These are phyloP conservation scores for Sporopachydermia lactativora DNA, from an alignment of 805 yeast species.

Conservation along the genomic window DNA sequence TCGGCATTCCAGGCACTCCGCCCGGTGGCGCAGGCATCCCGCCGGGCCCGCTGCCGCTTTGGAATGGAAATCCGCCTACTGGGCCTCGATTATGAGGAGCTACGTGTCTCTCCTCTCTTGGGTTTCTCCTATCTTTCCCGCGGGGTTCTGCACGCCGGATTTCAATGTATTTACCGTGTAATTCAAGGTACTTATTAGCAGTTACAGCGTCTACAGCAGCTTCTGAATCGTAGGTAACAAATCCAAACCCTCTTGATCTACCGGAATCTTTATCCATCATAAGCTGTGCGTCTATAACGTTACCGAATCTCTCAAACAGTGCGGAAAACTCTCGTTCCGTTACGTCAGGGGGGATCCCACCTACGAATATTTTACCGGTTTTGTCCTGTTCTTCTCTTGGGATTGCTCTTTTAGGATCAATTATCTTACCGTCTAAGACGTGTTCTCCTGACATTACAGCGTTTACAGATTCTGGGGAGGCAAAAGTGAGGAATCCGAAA, in stretches of 20 bases:
- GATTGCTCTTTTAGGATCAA: slow-evolving; percentile 95
- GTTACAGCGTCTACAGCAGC: slow-evolving; percentile 87
- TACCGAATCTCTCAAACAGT: slow-evolving; percentile 79
- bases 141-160: slow-evolving; percentile 31
- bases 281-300: slow-evolving; percentile 87
- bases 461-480: slow-evolving; percentile 68
- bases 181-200: slow-evolving; percentile 62
- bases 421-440: slow-evolving; percentile 85
- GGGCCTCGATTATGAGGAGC: not conserved
- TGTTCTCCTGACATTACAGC: slow-evolving; percentile 79
- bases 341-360: slow-evolving; percentile 91
- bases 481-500: slow-evolving; percentile 85
- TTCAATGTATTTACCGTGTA: slow-evolving; percentile 58
- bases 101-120: not conserved
- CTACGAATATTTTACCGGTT: slow-evolving; percentile 93
- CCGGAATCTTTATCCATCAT: slow-evolving; percentile 98
- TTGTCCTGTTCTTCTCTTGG: slow-evolving; percentile 96
- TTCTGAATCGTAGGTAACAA: slow-evolving; percentile 88
- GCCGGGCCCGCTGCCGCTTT: not conserved
- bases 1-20: slow-evolving; percentile 1
- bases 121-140: slow-evolving; percentile 13
- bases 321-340: slow-evolving; percentile 81
- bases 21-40: not conserved
- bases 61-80: not conserved
- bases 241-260: slow-evolving; percentile 93